Conservation (phyloP, 176 grass and related monocot species). For the Otatea glauca region DNA sequence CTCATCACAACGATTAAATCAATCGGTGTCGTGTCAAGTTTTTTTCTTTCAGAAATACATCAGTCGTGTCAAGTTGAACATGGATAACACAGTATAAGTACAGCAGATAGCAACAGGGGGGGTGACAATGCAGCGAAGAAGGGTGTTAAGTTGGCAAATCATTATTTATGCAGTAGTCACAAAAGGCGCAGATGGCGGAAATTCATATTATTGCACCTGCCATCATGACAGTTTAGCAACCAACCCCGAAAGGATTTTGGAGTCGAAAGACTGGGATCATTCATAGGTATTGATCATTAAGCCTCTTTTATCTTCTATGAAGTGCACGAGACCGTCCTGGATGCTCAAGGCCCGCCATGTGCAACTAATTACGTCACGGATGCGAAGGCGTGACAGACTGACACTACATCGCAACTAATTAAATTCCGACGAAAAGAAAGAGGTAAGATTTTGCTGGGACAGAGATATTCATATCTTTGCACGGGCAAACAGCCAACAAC, state of each 20-base stretch:
- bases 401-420: conserved; percentile 60
- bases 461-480: conserved; percentile 38
- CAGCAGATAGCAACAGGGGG: conserved; percentile 40
- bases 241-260: conserved; percentile 42
- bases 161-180: conserved; percentile 51
- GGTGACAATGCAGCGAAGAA: conserved; percentile 46
- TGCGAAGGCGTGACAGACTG: conserved; percentile 54
- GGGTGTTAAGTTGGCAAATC: conserved; percentile 48
- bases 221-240: conserved; percentile 60
- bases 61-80: conserved; percentile 31
- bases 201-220: conserved; percentile 38
- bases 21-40: conserved; percentile 30
- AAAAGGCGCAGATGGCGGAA: conserved; percentile 33
- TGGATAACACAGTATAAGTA: conserved; percentile 26
- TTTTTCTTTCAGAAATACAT: neutral
- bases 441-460: conserved; percentile 41
- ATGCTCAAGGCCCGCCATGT: conserved; percentile 54
- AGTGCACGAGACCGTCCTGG: conserved; percentile 40
- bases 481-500: conserved; percentile 27
- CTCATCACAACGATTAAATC: conserved; percentile 26
- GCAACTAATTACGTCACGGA: conserved; percentile 44
- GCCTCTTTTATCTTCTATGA: conserved; percentile 41
- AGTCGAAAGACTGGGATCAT: conserved; percentile 50
- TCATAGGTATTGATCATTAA: conserved; percentile 39
- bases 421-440: conserved; percentile 24